Evolutionary conservation across 768 basidiomycete species (phyloP), one percentile per base, ranked within the genome.

Genomic region (Panus rudis): DNA sequence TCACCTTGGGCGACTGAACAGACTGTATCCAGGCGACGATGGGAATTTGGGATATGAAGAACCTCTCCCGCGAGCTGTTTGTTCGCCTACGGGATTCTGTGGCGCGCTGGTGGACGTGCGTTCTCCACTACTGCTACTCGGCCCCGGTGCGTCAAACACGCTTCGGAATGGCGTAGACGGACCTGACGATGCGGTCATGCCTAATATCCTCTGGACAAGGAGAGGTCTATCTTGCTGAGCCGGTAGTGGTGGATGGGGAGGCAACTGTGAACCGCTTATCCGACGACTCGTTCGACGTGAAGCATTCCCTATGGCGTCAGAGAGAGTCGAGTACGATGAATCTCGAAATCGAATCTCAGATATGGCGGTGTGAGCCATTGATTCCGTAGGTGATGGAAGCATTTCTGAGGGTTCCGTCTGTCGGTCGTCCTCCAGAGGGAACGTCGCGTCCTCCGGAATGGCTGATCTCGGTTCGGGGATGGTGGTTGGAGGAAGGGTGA

Each of bases 321-420:
- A 54, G 4, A 49, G 46, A 4, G 54, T 54, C 13, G 62, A 62
- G 19, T 60, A 55, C 6, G 55, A 51, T 20, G 59, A 60, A 46
- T 63, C 59, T 28, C 63, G 57, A 58, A 65, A 65, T 50, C 63
- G 59, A 39, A 65, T 63, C 45, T 65, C 63, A 10, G 61, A 63
- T 30, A 65, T n/a, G n/a, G n/a, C 57, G 17, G 62, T 60, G 39
- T 59, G 46, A 1, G 63, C 62, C 39, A 65, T 49, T 23, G 62
- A 63, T 27, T 65, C 63, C 1, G 63, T 63, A 16, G 63, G 63
- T 3, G 63, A 65, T 10, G 53, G 54, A 12, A 56, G 55, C 10
- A 39, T 34, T 25, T 51, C 48, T 20, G 48, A 17, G 54, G 52
- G 22, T 53, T 53, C 37, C 49, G 54, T 2, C 42, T 46, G 47